Percentiles rank a stretch among this genome's conserved stretches.
These are phyloP conservation scores for Macrophomina phaseolina DNA, from an alignment of 2,329 filamentous ascomycete species.

Conservation along the genomic window DNA sequence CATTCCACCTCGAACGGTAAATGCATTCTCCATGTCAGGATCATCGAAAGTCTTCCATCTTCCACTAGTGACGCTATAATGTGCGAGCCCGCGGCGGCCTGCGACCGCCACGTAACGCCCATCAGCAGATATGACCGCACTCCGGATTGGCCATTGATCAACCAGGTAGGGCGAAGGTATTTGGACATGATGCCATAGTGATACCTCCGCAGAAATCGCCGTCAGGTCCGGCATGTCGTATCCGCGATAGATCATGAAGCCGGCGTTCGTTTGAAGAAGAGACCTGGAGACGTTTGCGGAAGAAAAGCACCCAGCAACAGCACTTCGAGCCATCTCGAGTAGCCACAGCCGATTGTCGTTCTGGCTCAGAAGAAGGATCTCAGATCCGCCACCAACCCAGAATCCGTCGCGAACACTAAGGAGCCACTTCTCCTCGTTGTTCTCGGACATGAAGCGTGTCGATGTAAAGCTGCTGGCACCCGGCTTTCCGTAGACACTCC, in stretches of 20 bases:
- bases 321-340: conserved; percentile 90
- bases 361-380: conserved; percentile 76
- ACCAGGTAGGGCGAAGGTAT: conserved; percentile 84
- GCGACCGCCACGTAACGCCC: conserved; percentile 95
- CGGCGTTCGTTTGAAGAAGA: conserved; percentile 84
- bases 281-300: conserved; percentile 90
- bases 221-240: conserved; percentile 91
- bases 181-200: conserved; percentile 92
- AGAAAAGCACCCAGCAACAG: conserved; percentile 89
- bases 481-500: conserved; percentile 95
- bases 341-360: conserved; percentile 81
- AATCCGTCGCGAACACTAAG: conserved; percentile 75
- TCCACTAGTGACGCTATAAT: conserved; percentile 93
- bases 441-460: conserved; percentile 66
- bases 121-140: conserved; percentile 86
- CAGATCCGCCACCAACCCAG: conserved; percentile 88
- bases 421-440: conserved; percentile 84
- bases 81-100: conserved; percentile 87
- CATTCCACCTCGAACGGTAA: conserved; percentile 93
- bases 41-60: conserved; percentile 95
- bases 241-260: conserved; percentile 89
- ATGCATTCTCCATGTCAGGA: conserved; percentile 81
- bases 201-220: conserved; percentile 88
- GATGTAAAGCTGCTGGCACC: conserved; percentile 82
- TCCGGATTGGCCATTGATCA: conserved; percentile 91